A percentile compares a stretch with the other conserved stretches of the same genome.
These are phyloP conservation scores for Rubus idaeus DNA, from an alignment of 306 rosid genomes.

Conservation along the genomic window DNA sequence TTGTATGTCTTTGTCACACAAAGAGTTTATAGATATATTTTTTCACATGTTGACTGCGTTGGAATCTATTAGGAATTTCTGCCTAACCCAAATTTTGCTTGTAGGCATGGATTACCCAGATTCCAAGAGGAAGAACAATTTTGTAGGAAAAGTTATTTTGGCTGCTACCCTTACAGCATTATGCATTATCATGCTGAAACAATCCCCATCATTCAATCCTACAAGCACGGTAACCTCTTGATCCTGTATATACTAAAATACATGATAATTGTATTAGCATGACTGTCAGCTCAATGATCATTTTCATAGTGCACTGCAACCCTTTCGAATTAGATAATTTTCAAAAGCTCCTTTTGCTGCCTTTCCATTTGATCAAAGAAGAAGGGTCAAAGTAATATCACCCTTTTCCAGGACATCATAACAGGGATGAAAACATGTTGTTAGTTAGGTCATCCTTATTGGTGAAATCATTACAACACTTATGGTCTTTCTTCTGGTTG, in stretches of 20 bases:
- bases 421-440: background rate
- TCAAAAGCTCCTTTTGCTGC: background rate
- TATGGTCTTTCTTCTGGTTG: background rate
- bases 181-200: slow-evolving; percentile 81
- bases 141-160: slow-evolving; percentile 70
- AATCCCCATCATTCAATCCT: slow-evolving; percentile 68
- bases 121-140: slow-evolving; percentile 70
- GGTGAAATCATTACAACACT: background rate
- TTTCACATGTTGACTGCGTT: background rate
- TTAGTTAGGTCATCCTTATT: background rate
- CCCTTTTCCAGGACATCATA: background rate
- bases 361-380: background rate
- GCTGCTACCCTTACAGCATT: slow-evolving; percentile 71
- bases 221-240: slow-evolving; percentile 62
- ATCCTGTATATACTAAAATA: background rate
- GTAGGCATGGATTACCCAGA: slow-evolving; percentile 85
- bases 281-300: background rate
- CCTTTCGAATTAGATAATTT: background rate
- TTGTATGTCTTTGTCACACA: background rate
- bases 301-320: background rate
- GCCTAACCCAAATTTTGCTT: slow-evolving; percentile 16
- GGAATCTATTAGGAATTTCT: background rate
- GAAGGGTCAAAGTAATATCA: background rate
- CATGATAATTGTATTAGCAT: background rate
- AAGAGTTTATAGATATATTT: background rate